These are phyloP conservation scores for Boletus fagicola DNA, from an alignment of 768 basidiomycete genomes.

Conservation along the genomic window DNA sequence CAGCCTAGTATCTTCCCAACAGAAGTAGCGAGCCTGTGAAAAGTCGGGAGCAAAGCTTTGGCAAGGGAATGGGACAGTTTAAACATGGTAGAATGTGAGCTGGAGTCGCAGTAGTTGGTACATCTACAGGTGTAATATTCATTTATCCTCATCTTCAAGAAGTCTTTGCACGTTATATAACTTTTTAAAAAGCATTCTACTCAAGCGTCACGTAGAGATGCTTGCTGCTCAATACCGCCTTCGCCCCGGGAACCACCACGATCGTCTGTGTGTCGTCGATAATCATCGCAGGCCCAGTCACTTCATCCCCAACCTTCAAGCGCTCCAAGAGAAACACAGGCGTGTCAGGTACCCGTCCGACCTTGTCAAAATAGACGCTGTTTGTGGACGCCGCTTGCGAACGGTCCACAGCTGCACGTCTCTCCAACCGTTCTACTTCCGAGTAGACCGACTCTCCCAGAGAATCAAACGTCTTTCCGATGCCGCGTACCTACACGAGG, in stretches of 20 bases:
- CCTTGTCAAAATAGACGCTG: constrained; percentile 79
- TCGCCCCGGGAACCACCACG: constrained; percentile 75
- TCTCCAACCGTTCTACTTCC: constrained; percentile 60
- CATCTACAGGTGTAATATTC: background rate
- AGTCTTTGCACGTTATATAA: constrained; percentile 8
- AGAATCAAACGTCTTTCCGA: constrained; percentile 85
- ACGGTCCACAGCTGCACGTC: constrained; percentile 36
- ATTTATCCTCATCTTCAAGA: background rate
- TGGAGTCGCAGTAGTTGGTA: background rate
- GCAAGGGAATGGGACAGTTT: no score
- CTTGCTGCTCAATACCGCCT: constrained; percentile 62
- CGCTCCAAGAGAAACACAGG: constrained; percentile 75
- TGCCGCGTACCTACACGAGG: constrained; percentile 66
- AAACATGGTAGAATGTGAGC: background rate
- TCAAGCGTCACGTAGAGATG: constrained; percentile 57
- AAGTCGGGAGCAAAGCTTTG: no score
- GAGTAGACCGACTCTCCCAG: constrained; percentile 77
- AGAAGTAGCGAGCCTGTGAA: background rate
- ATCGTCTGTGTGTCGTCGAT: constrained; percentile 96
- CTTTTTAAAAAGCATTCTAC: constrained; percentile 15
- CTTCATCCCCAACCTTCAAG: constrained; percentile 64
- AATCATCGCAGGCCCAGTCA: constrained; percentile 89
- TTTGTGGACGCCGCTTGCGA: constrained; percentile 50
- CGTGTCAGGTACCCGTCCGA: constrained; percentile 73
- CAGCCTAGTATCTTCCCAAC: background rate